These are phyloP conservation scores for Cercophora samala DNA, from an alignment of 495 filamentous ascomycete species.

Conservation along the genomic window DNA sequence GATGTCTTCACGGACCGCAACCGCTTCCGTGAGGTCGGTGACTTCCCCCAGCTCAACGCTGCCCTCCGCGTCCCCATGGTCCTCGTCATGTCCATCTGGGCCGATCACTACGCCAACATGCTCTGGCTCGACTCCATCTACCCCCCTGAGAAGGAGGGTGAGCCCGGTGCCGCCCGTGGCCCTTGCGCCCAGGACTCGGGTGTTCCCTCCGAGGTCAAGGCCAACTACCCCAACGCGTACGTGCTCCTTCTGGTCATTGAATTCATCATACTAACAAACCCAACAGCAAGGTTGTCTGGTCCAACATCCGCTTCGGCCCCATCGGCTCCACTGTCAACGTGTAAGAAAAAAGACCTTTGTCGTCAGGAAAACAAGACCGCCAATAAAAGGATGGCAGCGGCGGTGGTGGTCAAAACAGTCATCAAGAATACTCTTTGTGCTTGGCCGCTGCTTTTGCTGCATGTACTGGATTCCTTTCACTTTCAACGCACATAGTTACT, in stretches of 20 bases:
- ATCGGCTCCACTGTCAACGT: constrained; percentile 55
- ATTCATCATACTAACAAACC: constrained; percentile 30
- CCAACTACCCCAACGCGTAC: constrained; percentile 37
- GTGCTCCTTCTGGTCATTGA: background rate
- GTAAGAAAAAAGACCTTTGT: constrained; percentile 14
- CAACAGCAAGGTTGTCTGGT: constrained; percentile 42
- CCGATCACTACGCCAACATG: constrained; percentile 76
- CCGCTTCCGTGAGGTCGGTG: constrained; percentile 60
- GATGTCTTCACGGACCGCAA: constrained; percentile 48
- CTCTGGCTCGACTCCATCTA: constrained; percentile 79
- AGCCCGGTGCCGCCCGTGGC: constrained; percentile 66
- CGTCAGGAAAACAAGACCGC: background rate
- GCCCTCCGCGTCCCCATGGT: constrained; percentile 63
- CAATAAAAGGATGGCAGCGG: background rate
- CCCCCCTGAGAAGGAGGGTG: constrained; percentile 52
- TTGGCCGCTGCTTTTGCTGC: background rate
- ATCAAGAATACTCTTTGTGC: background rate
- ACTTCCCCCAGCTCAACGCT: constrained; percentile 54
- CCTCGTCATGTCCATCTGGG: constrained; percentile 74
- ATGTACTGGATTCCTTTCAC: background rate
- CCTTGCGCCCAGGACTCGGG: constrained; percentile 60
- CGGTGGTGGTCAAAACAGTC: background rate
- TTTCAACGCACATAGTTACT: background rate
- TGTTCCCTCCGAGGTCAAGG: constrained; percentile 57
- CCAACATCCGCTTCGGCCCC: constrained; percentile 69